Conservation (phyloP, 2,329 filamentous ascomycete genomes). For the Colletotrichum brevisporum region DNA sequence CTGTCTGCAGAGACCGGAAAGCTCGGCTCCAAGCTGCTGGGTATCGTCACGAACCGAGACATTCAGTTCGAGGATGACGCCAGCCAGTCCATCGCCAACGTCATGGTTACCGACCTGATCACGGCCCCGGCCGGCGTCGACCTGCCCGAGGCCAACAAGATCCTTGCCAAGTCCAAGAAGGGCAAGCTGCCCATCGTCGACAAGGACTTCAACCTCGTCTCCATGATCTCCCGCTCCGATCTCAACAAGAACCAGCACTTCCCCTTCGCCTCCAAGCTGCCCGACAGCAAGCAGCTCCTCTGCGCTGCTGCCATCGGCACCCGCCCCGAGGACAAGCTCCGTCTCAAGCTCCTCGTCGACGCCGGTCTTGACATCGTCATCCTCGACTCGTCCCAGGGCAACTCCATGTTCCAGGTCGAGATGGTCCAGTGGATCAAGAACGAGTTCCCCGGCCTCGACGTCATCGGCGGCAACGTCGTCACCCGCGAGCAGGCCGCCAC, state of each 20-base stretch:
- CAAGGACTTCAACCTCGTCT: constrained; percentile 85
- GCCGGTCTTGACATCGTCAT: constrained; percentile 96
- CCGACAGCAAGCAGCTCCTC: constrained; percentile 97
- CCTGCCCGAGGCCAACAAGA: constrained; percentile 90
- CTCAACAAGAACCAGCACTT: constrained; percentile 99
- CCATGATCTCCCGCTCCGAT: constrained; percentile 93
- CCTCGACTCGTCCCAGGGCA: constrained; percentile 96
- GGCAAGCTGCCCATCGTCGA: constrained; percentile 97
- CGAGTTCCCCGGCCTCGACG: constrained; percentile 87
- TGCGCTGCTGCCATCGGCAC: constrained; percentile 96
- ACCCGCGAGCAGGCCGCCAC: constrained; percentile 95
- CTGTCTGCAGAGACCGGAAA: constrained; percentile 82
- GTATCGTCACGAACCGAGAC: constrained; percentile 97
- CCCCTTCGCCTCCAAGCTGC: constrained; percentile 94
- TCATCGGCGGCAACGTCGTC: constrained; percentile 98
- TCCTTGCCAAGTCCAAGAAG: constrained; percentile 96
- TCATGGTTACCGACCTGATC: constrained; percentile 96
- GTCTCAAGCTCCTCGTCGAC: constrained; percentile 89
- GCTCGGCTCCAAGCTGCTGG: constrained; percentile 94
- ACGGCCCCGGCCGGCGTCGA: constrained; percentile 88
- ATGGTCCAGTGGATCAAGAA: constrained; percentile 98
- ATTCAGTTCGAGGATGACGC: constrained; percentile 93
- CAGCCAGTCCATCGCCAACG: constrained; percentile 81
- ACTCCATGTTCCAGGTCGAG: constrained; percentile 98
- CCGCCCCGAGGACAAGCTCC: constrained; percentile 89